A percentile compares a stretch with the other conserved stretches of the same genome.
Conservation (phyloP, 2,329 filamentous ascomycete genomes). For the Ophiostoma ulmi region DNA sequence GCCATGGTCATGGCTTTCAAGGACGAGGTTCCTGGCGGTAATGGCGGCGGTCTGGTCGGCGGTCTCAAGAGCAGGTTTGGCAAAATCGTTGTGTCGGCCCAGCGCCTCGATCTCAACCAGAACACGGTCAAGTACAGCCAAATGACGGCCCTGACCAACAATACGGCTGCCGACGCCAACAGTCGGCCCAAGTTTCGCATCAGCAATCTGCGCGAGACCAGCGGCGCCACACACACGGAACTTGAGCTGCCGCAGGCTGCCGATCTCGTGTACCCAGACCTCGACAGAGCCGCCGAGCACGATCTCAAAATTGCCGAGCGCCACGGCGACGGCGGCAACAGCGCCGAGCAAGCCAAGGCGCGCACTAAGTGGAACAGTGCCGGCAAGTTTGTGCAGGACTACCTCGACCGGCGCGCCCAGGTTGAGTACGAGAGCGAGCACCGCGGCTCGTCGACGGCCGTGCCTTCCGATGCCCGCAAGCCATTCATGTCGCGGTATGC, state of each 20-base stretch:
- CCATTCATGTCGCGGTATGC: slow-evolving; percentile 45
- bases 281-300: not conserved
- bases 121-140: slow-evolving; percentile 3
- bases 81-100: not conserved
- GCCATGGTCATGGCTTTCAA: slow-evolving; percentile 34
- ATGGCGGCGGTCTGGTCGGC: not conserved
- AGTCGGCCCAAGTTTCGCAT: slow-evolving; percentile 31
- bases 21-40: slow-evolving; percentile 26
- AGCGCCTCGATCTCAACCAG: not conserved
- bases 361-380: slow-evolving; percentile 32
- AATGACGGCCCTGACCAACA: slow-evolving; percentile 1
- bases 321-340: not conserved
- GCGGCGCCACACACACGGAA: slow-evolving; percentile 37
- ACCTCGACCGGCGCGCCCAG: slow-evolving; percentile 46
- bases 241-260: slow-evolving; percentile 38
- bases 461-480: slow-evolving; percentile 31
- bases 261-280: slow-evolving; percentile 33
- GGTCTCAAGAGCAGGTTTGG: not conserved
- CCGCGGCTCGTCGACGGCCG: slow-evolving; percentile 38
- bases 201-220: slow-evolving; percentile 34
- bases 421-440: slow-evolving; percentile 42
- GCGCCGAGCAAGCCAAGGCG: slow-evolving; percentile 1
- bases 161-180: slow-evolving; percentile 13
- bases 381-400: slow-evolving; percentile 41
- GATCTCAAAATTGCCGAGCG: not conserved